Evolutionary conservation across 73 alveolate genomes (phyloP).

Genomic region (Tetrahymena thermophila): DNA sequence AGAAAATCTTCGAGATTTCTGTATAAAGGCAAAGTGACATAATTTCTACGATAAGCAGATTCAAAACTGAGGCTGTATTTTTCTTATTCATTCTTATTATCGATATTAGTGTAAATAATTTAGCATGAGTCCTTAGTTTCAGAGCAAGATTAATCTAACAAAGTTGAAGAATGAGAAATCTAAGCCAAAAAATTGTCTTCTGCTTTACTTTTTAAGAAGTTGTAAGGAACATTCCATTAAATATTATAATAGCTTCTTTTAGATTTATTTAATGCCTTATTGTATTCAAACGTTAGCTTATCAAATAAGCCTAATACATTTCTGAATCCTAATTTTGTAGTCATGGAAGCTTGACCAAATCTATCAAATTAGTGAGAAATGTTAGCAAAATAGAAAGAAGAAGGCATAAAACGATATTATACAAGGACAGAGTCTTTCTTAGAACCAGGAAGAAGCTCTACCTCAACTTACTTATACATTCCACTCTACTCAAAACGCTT

Average conservation of each 20-base stretch:
- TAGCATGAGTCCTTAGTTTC: background rate
- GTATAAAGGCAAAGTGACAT: background rate
- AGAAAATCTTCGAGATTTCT: background rate
- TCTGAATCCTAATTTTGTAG: background rate
- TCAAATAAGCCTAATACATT: background rate
- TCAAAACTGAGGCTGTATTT: background rate
- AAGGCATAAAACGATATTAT: background rate
- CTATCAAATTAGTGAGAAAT: background rate
- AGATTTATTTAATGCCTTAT: background rate
- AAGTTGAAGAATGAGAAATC: background rate
- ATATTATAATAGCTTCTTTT: background rate
- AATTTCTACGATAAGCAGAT: background rate
- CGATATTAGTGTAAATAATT: background rate
- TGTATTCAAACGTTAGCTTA: background rate
- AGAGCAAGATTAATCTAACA: background rate
- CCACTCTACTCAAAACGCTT: background rate
- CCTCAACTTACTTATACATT: background rate
- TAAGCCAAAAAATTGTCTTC: background rate
- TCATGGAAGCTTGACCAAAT: background rate
- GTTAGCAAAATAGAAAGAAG: background rate
- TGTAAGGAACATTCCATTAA: background rate
- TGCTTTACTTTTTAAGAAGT: background rate
- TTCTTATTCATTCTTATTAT: background rate
- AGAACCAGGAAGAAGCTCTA: background rate
- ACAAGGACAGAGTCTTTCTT: background rate